phyloP scores from a whole-genome alignment of 768 basidiomycete species.

The Neoboletus brunneissimus region DNA sequence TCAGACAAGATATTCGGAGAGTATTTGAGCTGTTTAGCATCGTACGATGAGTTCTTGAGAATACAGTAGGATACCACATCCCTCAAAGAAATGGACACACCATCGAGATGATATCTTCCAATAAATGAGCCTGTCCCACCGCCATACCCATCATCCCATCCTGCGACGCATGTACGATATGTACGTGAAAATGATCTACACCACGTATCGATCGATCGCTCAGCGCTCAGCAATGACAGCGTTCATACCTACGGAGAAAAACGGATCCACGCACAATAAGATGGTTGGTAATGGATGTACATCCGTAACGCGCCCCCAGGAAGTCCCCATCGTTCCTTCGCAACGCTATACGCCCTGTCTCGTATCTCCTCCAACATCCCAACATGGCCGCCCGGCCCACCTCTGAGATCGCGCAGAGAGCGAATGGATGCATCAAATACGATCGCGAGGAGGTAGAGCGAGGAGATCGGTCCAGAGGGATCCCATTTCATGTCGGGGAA shows the following conservation, averaged over 20 bases:
- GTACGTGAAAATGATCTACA: constrained; percentile 91
- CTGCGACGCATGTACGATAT: constrained; percentile 77
- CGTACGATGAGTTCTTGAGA: background rate
- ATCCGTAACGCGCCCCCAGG: constrained; percentile 61
- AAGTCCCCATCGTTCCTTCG: constrained; percentile 64
- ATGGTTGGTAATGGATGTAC: constrained; percentile 94
- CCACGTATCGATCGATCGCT: background rate
- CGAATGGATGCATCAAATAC: constrained; percentile 57
- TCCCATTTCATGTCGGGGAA: constrained; percentile 99
- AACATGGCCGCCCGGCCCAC: constrained; percentile 51
- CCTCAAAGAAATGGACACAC: constrained; percentile 38
- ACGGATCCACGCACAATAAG: constrained; percentile 66
- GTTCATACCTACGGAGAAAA: background rate
- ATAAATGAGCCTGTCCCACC: constrained; percentile 88
- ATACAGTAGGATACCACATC: background rate
- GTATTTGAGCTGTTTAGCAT: constrained; percentile 57
- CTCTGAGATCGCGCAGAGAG: constrained; percentile 70
- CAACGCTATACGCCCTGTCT: constrained; percentile 49
- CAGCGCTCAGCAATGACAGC: background rate
- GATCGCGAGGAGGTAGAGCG: constrained; percentile 86
- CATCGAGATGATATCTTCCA: constrained; percentile 89
- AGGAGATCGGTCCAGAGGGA: constrained; percentile 52
- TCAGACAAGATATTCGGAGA: constrained; percentile 55
- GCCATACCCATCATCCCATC: constrained; percentile 61
- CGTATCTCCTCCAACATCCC: constrained; percentile 65